Base-by-base conservation (phyloP, 441 rosid genomes). In the Hypseocharis bilobata region DNA sequence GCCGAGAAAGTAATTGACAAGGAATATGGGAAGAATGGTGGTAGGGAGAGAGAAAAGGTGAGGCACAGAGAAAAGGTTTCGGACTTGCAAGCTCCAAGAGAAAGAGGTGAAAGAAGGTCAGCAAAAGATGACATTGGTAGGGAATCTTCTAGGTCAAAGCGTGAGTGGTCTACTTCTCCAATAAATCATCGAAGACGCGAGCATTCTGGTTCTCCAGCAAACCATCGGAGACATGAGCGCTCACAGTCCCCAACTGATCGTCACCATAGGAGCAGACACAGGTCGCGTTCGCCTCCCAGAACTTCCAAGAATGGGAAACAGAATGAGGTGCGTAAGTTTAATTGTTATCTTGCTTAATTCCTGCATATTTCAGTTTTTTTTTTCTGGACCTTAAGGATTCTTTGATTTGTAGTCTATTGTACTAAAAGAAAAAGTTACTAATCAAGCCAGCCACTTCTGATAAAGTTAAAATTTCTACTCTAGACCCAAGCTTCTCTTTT, bases 91-190 rank as follows among this genome's bases (percentile, higher is more conserved):
- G 13, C 13, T 66, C 81, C 76, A 19, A 54, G 47, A 25, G 84
- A 81, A 61, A 85, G 85, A 69, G 78, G 73, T 76, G 85, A 81
- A 57, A 76, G 80, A 68, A 77, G 74, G 67, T 70, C 78, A 1
- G 85, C 77, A 67, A 80, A 88, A 73, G 85, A 85, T 34, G 92
- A 85, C 36, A 66, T 40, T 40, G 80, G 72, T 27, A 78, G 77
- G 26, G 82, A 83, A 68, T 73, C 75, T 49, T 27, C 80, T 69
- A 85, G 80, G 75, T 74, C 77, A 72, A 84, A 83, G 63, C 82
- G 68, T 63, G 90, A 67, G 44, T 69, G 73, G 64, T 84, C 96
- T 63, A 40, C 63, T 76, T 92, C 98, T 74, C 54, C 54, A 4
- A 47, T 25, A n/a, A 17, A 17, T 17, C 25, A 19, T 25, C 54